Base-by-base conservation (phyloP, 2,329 filamentous ascomycete genomes). In the Byssochlamys sp. region DNA sequence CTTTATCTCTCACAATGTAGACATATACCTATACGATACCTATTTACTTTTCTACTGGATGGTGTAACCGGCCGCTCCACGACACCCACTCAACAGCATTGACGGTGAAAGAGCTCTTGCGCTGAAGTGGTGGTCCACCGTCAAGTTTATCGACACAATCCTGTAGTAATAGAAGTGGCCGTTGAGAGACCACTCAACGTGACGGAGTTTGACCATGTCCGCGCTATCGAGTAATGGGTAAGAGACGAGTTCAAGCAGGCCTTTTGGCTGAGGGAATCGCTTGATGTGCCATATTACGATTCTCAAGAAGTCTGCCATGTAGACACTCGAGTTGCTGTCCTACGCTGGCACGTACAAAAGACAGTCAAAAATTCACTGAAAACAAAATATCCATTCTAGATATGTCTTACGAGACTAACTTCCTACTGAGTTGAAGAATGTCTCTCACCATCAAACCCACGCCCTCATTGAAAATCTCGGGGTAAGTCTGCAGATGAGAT, bases 151-250 rank as follows among this genome's bases (percentile, higher is more conserved):
- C 1, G 81, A 83, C 7, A 72, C 73, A 53, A 84, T 83, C 70
- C 81, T 76, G 72, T 85, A 85, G 72, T 81, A 84, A 67, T 85
- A 85, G 0, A 75, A 1, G 81, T 83, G 0, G 77, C 80, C 0
- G 82, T 76, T 0, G 68, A 69, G 24, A 85, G 68, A 5, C 65
- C 72, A 0, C 71, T 71, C 33, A 84, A 67, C 1, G 71, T 72
- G 0, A 81, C 81, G 0, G 72, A 70, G 60, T 83, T 80, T 35
- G 75, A 76, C 62, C 74, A 82, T 0, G 81, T 84, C 11, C 80
- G 75, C n/a, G 81, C 82, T 0, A 77, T 78, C 0, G 71, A 66
- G 19, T 19, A 19, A 60, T 84, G 84, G 1, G 81, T 83, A 6
- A 73, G 69, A 0, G 80, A 79, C 2, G 61, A 67, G 12, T 67